Evolutionary conservation across 495 filamentous ascomycete genomes (phyloP), one percentile per base, ranked within the genome.

Genomic region (Bacidia rubella): DNA sequence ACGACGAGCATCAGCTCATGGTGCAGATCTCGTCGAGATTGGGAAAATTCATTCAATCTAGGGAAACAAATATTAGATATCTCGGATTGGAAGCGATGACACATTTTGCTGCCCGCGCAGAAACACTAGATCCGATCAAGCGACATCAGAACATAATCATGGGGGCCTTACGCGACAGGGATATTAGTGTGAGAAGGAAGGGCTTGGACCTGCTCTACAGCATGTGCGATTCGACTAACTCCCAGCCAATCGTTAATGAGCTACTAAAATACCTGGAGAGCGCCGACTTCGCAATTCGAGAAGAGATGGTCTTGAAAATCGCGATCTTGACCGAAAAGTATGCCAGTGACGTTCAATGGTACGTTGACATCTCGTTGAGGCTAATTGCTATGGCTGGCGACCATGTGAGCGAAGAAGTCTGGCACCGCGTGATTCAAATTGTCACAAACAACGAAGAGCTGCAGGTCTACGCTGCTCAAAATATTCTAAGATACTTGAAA

Each of bases 251-350:
- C 57, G 93, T 99, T 38, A 81, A 83, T 47, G 93, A 99, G 70
- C 80, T 99, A 45, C 68, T 99, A 20, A 84, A 88, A 54, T 96
- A 97, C 68, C 76, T 99, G 3, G 90, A 96, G 58, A 94, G 83
- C 42, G 93, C 93, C 11, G 93, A 99, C 65, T 98, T 94, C 66
- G 88, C 89, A 1, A 95, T 99, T 57, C 78, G 93, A 48, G 93
- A 99, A 67, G 93, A 99, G 65, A 97, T 99, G 93, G 93, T 96
- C 9, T 69, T 99, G 49, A 99, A 99, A 70, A 93, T 99, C 62
- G 93, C 93, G 29, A 97, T 99, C 60, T 65, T 99, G 51, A 95
- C 93, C 2, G 93, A 99, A 66, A 97, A 97, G 64, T 99, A 97
- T 62, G 93, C 93, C 21, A 95, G 90, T 0, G 90, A 99, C 63